Base-by-base conservation (phyloP, 768 basidiomycete genomes). In the Leccinum broughii region DNA sequence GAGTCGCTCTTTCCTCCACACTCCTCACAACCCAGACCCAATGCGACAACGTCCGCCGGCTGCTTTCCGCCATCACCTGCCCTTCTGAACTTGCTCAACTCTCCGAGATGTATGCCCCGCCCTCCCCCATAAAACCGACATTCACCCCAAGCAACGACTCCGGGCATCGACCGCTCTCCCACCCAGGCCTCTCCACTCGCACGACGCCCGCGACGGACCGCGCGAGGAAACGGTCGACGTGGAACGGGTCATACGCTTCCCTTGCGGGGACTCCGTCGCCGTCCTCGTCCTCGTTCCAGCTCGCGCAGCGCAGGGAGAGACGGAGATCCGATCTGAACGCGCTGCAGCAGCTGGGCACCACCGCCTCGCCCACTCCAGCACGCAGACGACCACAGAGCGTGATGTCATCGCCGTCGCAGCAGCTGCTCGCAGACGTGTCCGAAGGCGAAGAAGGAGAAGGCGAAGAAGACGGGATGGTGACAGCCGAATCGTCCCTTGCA, bases 21-120 rank as follows among this genome's bases (percentile, higher is more conserved):
- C 79, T 93, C 14, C 81, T 87, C 68, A 88, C 85, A 13, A 92
- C 89, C 0, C 88, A 91, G 67, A 85, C 81, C 0, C 91, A 93
- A 73, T 89, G 87, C 68, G 92, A 93, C 68, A 89, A 89, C 59
- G 84, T 93, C 63, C 88, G 92, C 34, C 86, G 87, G 54, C 82
- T 93, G 3, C 81, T 94, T 52, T 81, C 87, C 7, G 92, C 91
- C 14, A 82, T 94, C 51, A 88, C 92, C 0, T 84, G 83, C 7
- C 87, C 89, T 7, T 71, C 81, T 14, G 86, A 90, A 64, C 77
- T 92, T n/a, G 80, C 87, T 10, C 92, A 90, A 68, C 80, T 94
- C 11, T 78, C 89, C 11, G 92, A 92, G 74, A 94, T 94, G 92
- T 94, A 94, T 71, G 90, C 90, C 0, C 92, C 92, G 6, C 83